Conservation (phyloP, 1,284 basidiomycete species). For the Sporisorium iseilematis-ciliati region DNA sequence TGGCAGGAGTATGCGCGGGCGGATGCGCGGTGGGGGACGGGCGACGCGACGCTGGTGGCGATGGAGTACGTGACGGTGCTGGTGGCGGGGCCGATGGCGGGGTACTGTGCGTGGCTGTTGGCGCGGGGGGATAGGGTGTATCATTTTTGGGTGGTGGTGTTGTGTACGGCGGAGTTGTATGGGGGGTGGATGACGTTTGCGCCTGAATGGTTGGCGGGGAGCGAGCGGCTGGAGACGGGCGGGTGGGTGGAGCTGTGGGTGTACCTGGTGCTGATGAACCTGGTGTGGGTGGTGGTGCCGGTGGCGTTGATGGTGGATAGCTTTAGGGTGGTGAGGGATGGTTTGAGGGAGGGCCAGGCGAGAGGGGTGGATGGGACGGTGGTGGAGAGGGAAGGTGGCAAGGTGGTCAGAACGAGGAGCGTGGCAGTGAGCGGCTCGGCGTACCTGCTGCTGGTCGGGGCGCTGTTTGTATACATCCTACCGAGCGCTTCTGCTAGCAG, state of each 20-base stretch:
- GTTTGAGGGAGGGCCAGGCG: slow-evolving; percentile 10
- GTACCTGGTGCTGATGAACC: slow-evolving; percentile 50
- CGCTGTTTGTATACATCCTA: slow-evolving; percentile 30
- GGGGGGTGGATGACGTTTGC: slow-evolving; percentile 67
- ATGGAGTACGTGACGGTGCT: slow-evolving; percentile 63
- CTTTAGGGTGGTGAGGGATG: slow-evolving; percentile 14
- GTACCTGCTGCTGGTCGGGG: slow-evolving; percentile 24
- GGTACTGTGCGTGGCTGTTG: slow-evolving; percentile 56
- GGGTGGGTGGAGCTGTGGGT: slow-evolving; percentile 47
- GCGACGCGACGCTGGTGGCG: slow-evolving; percentile 58
- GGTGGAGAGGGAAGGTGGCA: neutral
- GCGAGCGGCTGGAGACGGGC: slow-evolving; percentile 9
- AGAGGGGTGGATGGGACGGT: slow-evolving; percentile 7
- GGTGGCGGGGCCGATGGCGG: slow-evolving; percentile 59
- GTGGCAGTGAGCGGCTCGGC: slow-evolving; percentile 11
- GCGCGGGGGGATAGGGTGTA: slow-evolving; percentile 41
- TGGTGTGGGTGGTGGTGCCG: slow-evolving; percentile 50
- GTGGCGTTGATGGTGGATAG: slow-evolving; percentile 44
- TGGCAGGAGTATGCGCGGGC: slow-evolving; percentile 66
- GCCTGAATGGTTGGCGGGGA: slow-evolving; percentile 61
- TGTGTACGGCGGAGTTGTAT: slow-evolving; percentile 62
- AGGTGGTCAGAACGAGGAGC: too few relatives aligned
- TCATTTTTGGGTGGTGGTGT: slow-evolving; percentile 60
- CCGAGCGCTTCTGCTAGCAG: slow-evolving; percentile 12
- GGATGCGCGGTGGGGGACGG: slow-evolving; percentile 59